phyloP scores from a whole-genome alignment of 176 grass and related monocot species.

The Rhipidocladum racemiflorum region DNA sequence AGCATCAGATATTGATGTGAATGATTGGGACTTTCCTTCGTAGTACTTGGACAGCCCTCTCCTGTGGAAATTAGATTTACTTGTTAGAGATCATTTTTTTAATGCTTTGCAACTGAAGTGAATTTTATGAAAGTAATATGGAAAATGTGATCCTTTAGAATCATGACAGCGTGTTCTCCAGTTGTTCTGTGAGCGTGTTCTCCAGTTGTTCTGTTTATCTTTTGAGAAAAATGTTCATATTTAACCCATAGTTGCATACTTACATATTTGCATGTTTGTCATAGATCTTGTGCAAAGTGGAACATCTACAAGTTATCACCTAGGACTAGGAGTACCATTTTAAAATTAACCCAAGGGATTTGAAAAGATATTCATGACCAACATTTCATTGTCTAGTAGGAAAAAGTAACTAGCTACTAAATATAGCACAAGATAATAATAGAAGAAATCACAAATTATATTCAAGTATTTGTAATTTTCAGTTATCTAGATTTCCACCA shows the following conservation, averaged over 20 bases:
- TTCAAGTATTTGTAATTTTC: not conserved
- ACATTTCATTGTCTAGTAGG: not conserved
- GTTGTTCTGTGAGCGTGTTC: not conserved
- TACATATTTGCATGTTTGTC: not conserved
- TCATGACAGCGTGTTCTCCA: not conserved
- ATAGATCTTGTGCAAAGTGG: slow-evolving; percentile 1
- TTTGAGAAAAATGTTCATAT: not conserved
- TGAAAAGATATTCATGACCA: not conserved
- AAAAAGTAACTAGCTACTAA: not conserved
- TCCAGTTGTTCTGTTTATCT: not conserved
- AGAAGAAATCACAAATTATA: not conserved
- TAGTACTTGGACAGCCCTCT: slow-evolving; percentile 64
- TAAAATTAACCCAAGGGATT: not conserved
- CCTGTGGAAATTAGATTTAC: slow-evolving; percentile 33
- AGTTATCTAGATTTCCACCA: not conserved
- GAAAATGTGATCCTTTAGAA: not conserved
- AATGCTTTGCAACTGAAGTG: slow-evolving; percentile 17
- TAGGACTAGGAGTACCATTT: not conserved
- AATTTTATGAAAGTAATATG: not conserved
- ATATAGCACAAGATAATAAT: not conserved
- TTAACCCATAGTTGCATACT: not conserved
- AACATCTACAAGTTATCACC: not conserved
- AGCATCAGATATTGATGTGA: slow-evolving; percentile 44
- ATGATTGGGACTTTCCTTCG: slow-evolving; percentile 69
- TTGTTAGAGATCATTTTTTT: not conserved